These are phyloP conservation scores for Colletotrichum nymphaeae DNA, from an alignment of 2,329 filamentous ascomycete genomes.

Conservation along the genomic window DNA sequence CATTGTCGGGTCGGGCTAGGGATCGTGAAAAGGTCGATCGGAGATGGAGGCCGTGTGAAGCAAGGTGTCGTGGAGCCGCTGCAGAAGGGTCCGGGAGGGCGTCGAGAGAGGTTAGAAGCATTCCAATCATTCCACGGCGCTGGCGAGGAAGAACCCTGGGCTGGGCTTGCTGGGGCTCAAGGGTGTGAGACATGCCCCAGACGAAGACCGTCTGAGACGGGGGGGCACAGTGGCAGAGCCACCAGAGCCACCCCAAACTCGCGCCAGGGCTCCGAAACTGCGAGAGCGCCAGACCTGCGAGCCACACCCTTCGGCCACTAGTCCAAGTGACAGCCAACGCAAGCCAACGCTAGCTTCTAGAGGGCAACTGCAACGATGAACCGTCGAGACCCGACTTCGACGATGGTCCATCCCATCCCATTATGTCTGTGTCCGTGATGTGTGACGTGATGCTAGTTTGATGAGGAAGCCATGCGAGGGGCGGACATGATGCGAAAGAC, in stretches of 20 bases:
- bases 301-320: background rate
- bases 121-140: conserved; percentile 6
- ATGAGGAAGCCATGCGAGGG: conserved; percentile 20
- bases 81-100: background rate
- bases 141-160: conserved; percentile 11
- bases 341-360: background rate
- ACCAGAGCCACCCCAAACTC: conserved; percentile 9
- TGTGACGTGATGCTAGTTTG: conserved; percentile 28
- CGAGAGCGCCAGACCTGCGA: conserved; percentile 10
- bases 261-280: conserved; percentile 30
- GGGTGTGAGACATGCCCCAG: conserved; percentile 44
- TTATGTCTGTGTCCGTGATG: background rate
- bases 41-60: conserved; percentile 24
- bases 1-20: conserved; percentile 4
- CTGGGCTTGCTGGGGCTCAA: conserved; percentile 6
- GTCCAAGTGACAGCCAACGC: conserved; percentile 8
- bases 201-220: conserved; percentile 43
- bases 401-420: background rate
- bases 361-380: background rate
- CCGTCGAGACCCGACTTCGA: background rate
- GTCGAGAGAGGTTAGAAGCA: background rate
- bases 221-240: background rate
- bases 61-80: conserved; percentile 21
- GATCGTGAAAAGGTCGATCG: conserved; percentile 28
- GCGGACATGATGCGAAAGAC: background rate